Conservation (phyloP, 163 green algal genomes). For the Chlorella variabilis region DNA sequence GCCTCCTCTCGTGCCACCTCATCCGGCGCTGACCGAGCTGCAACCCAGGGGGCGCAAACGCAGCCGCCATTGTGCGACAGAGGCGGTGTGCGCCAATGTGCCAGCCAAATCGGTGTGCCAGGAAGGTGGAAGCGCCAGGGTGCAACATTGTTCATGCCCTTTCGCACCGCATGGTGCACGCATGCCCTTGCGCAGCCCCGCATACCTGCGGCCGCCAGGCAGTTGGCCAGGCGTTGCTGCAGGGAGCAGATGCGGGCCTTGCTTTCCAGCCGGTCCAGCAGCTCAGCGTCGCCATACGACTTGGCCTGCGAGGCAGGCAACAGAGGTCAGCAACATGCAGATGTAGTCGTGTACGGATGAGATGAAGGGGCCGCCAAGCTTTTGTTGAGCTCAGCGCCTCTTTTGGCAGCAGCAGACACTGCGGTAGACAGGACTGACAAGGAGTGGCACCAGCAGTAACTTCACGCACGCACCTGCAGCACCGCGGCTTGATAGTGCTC, state of each 20-base stretch:
- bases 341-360: not conserved
- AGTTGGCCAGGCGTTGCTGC: conserved; percentile 58
- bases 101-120: too few relatives aligned
- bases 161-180: too few relatives aligned
- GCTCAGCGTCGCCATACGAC: conserved; percentile 61
- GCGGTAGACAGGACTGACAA: too few relatives aligned
- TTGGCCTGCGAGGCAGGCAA: conserved; percentile 44
- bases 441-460: too few relatives aligned
- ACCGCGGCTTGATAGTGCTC: conserved; percentile 62
- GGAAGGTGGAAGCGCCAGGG: too few relatives aligned
- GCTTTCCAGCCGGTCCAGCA: conserved; percentile 61
- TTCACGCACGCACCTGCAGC: conserved; percentile 56
- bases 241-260: conserved; percentile 57
- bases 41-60: not conserved
- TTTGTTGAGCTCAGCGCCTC: too few relatives aligned
- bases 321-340: not conserved
- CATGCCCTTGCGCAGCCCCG: too few relatives aligned
- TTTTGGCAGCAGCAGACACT: too few relatives aligned
- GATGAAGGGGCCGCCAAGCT: too few relatives aligned
- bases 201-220: conserved; percentile 45
- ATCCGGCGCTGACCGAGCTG: not conserved
- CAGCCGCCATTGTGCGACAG: too few relatives aligned
- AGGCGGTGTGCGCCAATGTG: too few relatives aligned
- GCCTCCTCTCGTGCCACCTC: conserved; percentile 27
- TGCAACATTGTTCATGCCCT: too few relatives aligned